Conservation (phyloP, 2,329 filamentous ascomycete genomes). For the Rutstroemia sp. region DNA sequence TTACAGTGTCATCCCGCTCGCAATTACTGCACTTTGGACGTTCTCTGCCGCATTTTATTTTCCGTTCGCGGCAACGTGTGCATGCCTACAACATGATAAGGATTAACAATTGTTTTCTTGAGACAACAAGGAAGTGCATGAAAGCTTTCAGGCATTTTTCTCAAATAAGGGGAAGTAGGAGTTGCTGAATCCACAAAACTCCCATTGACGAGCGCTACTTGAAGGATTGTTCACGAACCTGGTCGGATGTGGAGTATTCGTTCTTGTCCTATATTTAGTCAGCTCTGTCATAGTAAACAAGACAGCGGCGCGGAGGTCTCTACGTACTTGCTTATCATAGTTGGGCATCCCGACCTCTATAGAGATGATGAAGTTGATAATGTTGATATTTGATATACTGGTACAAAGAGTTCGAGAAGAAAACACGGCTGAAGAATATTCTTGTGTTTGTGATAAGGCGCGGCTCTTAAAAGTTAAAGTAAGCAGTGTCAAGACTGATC, state of each 20-base stretch:
- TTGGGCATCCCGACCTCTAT: background rate
- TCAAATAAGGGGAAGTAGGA: background rate
- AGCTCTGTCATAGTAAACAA: background rate
- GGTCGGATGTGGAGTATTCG: background rate
- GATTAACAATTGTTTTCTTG: background rate
- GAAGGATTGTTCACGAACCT: background rate
- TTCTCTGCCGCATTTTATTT: conserved; percentile 6
- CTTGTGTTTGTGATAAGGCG: no score
- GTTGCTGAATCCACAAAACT: background rate
- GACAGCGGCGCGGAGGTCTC: background rate
- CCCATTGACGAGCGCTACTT: background rate
- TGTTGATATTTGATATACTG: no score
- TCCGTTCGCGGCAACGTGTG: conserved; percentile 7
- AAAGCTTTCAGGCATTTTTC: background rate
- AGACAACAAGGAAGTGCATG: background rate
- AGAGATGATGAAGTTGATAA: no score
- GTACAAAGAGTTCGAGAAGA: no score
- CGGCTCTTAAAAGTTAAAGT: no score
- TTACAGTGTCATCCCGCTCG: conserved; percentile 7
- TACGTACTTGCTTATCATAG: background rate
- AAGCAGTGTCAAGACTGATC: no score
- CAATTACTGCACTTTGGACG: conserved; percentile 7
- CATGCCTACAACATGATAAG: background rate
- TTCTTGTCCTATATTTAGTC: background rate
- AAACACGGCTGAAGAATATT: no score